Evolutionary conservation across 2,329 filamentous ascomycete genomes (phyloP).

Genomic region (Penicillium sp.): DNA sequence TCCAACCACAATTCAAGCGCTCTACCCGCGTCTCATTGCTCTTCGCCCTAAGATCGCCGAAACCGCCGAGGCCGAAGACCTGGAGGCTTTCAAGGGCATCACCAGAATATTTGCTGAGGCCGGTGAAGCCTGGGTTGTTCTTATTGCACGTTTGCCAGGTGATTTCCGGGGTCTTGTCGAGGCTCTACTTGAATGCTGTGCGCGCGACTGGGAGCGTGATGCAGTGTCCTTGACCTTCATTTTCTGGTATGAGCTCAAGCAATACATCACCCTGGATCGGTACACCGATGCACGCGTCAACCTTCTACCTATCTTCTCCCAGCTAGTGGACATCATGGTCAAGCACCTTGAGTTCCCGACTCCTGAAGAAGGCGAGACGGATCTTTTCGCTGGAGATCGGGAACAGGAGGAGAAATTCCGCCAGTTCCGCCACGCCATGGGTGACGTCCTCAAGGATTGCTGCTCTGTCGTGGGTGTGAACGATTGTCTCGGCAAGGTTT

Average conservation of each 20-base stretch:
- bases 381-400: slow-evolving; percentile 92
- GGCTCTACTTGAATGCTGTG: slow-evolving; percentile 86
- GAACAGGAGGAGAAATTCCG: slow-evolving; percentile 97
- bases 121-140: slow-evolving; percentile 89
- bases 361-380: slow-evolving; percentile 72
- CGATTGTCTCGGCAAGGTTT: slow-evolving; percentile 86
- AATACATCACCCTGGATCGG: slow-evolving; percentile 86
- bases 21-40: slow-evolving; percentile 78
- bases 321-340: slow-evolving; percentile 90
- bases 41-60: slow-evolving; percentile 75
- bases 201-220: slow-evolving; percentile 83
- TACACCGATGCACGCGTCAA: slow-evolving; percentile 80
- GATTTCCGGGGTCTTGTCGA: slow-evolving; percentile 87
- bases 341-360: slow-evolving; percentile 84
- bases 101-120: slow-evolving; percentile 91
- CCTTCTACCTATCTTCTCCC: slow-evolving; percentile 79
- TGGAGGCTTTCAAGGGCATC: slow-evolving; percentile 81
- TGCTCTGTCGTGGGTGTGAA: slow-evolving; percentile 95
- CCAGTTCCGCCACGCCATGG: slow-evolving; percentile 95
- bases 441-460: slow-evolving; percentile 93
- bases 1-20: slow-evolving; percentile 73
- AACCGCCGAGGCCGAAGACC: slow-evolving; percentile 76
- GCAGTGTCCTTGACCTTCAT: slow-evolving; percentile 91
- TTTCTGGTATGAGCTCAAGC: slow-evolving; percentile 99
- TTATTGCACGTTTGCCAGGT: slow-evolving; percentile 79